Base-by-base conservation (phyloP, 106 monocot genomes). In the Dendrobium chrysotoxum region DNA sequence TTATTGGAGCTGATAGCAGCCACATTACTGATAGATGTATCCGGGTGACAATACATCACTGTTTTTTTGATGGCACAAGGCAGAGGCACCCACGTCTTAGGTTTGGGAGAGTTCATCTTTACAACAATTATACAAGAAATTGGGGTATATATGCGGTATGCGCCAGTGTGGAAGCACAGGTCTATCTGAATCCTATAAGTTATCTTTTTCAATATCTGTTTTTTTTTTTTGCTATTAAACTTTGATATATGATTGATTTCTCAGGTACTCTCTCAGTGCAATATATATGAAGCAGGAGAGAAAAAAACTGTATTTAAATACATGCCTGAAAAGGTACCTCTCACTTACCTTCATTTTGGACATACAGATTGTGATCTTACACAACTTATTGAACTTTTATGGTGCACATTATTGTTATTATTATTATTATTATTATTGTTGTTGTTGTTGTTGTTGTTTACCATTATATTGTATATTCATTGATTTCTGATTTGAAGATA, bases 91-190 rank as follows among this genome's bases (percentile, higher is more conserved):
- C 97, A 66, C 89, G 97, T 20, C 79, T 98, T 31, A 82, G 94
- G 72, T 98, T 89, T 74, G 94, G 94, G 79, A 98, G 84, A 89
- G 92, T 94, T 64, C 98, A 98, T 41, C 87, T 95, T 17, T 98
- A 98, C 83, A 98, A 98, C 72, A 98, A 91, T 66, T 98, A 98
- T 79, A 98, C 92, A 18, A 85, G 89, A 84, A 87, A 90, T 46
- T 98, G 98, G 98, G 94, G 92, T 40, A 92, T 98, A 81, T 98
- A 98, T 87, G 98, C 98, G 79, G 94, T 95, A 61, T 92, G 88
- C 86, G 98, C 92, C 4, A 89, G 98, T 82, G 91, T 94, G 2
- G 98, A 98, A 84, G 87, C 94, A 30, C 91, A 95, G 94, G 92
- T 94, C 16, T 38, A 41, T 64, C 1, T 80, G 6, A 28, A 41